A percentile compares a stretch with the other conserved stretches of the same genome.
Evolutionary conservation across 2,329 filamentous ascomycete genomes (phyloP).

Genomic region (Pestalotiopsis sp.): DNA sequence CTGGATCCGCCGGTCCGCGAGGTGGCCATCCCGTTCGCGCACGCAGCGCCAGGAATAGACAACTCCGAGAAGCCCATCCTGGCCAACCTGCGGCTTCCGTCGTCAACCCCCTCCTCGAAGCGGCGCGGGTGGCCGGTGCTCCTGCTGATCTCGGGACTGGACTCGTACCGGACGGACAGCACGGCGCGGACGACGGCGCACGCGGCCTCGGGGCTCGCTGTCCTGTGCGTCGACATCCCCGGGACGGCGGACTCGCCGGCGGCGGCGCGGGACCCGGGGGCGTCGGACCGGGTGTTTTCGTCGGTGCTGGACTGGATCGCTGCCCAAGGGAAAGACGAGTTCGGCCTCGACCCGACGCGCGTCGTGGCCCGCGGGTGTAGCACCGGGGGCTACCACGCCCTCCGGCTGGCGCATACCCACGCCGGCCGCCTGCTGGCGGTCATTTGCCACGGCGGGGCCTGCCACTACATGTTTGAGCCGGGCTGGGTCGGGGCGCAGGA

Average conservation of each 20-base stretch:
- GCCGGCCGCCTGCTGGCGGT: constrained; percentile 52
- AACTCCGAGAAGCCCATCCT: constrained; percentile 48
- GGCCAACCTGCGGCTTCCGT: constrained; percentile 66
- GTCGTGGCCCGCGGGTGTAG: constrained; percentile 68
- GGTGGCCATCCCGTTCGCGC: constrained; percentile 61
- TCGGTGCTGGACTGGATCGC: constrained; percentile 64
- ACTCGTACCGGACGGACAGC: constrained; percentile 67
- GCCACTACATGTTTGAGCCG: constrained; percentile 62
- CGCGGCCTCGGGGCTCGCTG: constrained; percentile 63
- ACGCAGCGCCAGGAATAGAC: constrained; percentile 35
- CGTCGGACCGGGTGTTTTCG: constrained; percentile 64
- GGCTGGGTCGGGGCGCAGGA: constrained; percentile 66
- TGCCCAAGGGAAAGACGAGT: constrained; percentile 30
- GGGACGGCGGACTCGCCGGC: constrained; percentile 71
- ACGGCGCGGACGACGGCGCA: constrained; percentile 65
- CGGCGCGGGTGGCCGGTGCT: constrained; percentile 47
- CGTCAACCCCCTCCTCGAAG: constrained; percentile 60
- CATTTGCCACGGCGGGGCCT: constrained; percentile 66
- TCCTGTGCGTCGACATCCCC: constrained; percentile 65
- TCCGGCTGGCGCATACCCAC: constrained; percentile 71
- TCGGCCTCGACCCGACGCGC: constrained; percentile 56
- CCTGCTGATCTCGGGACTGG: constrained; percentile 63
- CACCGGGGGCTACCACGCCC: constrained; percentile 69
- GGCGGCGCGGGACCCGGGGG: constrained; percentile 60
- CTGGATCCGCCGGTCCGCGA: constrained; percentile 66